A percentile compares a stretch with the other conserved stretches of the same genome.
phyloP scores from a whole-genome alignment of 163 green algal genomes.

The Prototheca cutis region DNA sequence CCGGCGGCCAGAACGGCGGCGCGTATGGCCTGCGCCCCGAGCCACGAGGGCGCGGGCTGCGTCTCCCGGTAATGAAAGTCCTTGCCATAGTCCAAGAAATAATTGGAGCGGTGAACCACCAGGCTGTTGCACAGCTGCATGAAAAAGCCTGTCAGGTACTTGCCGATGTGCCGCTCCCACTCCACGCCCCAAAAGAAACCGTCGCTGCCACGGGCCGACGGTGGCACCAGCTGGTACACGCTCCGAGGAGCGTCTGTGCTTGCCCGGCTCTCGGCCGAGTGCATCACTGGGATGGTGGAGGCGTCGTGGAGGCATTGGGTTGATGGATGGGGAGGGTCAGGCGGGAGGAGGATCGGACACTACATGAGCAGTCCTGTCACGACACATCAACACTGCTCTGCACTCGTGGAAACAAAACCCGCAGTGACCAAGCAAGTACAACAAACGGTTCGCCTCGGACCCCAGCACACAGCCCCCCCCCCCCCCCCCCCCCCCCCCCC shows the following conservation, averaged over 20 bases:
- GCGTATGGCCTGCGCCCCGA: background rate
- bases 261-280: too few relatives aligned
- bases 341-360: too few relatives aligned
- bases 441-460: too few relatives aligned
- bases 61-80: constrained; percentile 5
- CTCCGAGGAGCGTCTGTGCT: background rate
- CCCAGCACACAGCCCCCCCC: too few relatives aligned
- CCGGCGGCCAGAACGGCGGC: constrained; percentile 2
- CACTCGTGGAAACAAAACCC: too few relatives aligned
- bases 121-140: constrained; percentile 43
- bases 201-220: constrained; percentile 10
- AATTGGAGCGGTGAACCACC: constrained; percentile 35
- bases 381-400: too few relatives aligned
- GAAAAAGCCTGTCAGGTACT: constrained; percentile 33
- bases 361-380: too few relatives aligned
- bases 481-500: too few relatives aligned
- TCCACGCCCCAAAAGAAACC: constrained; percentile 4
- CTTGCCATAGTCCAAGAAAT: constrained; percentile 4
- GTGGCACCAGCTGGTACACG: constrained; percentile 1
- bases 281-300: too few relatives aligned
- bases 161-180: background rate
- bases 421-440: background rate
- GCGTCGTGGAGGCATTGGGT: too few relatives aligned
- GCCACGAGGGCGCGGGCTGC: background rate
- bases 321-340: too few relatives aligned